These are phyloP conservation scores for Lojkania enalia DNA, from an alignment of 2,329 filamentous ascomycete genomes.

Conservation along the genomic window DNA sequence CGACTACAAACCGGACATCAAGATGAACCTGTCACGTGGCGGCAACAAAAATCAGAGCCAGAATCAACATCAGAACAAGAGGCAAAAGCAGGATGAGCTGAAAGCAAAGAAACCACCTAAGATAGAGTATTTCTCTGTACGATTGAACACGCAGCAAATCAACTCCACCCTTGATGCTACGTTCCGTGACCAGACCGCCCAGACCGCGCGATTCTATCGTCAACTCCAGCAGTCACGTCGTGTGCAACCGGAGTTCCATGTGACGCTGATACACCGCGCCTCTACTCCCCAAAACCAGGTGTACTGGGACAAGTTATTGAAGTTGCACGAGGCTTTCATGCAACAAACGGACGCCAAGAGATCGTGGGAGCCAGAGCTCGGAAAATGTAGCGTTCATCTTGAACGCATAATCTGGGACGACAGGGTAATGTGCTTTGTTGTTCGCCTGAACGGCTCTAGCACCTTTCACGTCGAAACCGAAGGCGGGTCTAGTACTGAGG, in stretches of 20 bases:
- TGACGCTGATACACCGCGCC: slow-evolving; percentile 87
- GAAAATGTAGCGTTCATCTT: slow-evolving; percentile 64
- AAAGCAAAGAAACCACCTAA: slow-evolving; percentile 54
- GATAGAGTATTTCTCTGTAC: slow-evolving; percentile 68
- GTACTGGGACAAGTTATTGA: slow-evolving; percentile 74
- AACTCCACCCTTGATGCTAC: slow-evolving; percentile 66
- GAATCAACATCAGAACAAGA: slow-evolving; percentile 41
- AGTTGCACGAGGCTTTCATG: slow-evolving; percentile 54
- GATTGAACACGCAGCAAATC: slow-evolving; percentile 57
- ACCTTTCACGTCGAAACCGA: slow-evolving; percentile 23
- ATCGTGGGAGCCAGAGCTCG: slow-evolving; percentile 58
- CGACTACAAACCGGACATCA: slow-evolving; percentile 75
- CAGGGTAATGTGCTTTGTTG: slow-evolving; percentile 88
- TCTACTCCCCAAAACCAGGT: slow-evolving; percentile 62
- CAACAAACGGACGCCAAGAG: slow-evolving; percentile 38
- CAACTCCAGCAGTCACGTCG: slow-evolving; percentile 73
- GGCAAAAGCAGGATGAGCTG: slow-evolving; percentile 40
- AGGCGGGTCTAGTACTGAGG: slow-evolving; percentile 48
- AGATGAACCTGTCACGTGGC: slow-evolving; percentile 69
- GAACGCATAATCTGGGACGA: slow-evolving; percentile 78
- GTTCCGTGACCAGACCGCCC: slow-evolving; percentile 62
- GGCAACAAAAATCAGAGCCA: slow-evolving; percentile 20
- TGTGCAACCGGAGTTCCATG: slow-evolving; percentile 84
- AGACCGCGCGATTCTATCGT: slow-evolving; percentile 69
- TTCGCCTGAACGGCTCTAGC: slow-evolving; percentile 55